A percentile compares a stretch with the other conserved stretches of the same genome.
These are phyloP conservation scores for Starmerella apis DNA, from an alignment of 805 yeast genomes.

Conservation along the genomic window DNA sequence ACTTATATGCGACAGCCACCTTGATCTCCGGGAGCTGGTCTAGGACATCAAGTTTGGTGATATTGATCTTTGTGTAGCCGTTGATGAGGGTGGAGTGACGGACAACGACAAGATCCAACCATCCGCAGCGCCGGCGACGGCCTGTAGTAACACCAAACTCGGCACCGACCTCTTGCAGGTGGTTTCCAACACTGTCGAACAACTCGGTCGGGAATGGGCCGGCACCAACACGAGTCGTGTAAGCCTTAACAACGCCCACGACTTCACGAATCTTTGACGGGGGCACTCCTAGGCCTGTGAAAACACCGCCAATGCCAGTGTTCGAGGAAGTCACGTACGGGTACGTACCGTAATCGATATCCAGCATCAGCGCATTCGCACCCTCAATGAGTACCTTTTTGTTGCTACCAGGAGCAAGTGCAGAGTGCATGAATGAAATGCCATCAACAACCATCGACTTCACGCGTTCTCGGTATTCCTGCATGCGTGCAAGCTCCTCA, in stretches of 20 bases:
- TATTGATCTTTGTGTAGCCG: constrained; percentile 88
- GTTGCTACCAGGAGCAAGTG: constrained; percentile 46
- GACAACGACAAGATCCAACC: constrained; percentile 93
- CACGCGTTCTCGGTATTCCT: constrained; percentile 57
- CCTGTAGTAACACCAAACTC: constrained; percentile 98
- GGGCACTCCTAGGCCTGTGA: constrained; percentile 95
- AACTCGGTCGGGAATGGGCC: constrained; percentile 99
- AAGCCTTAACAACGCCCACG: constrained; percentile 96
- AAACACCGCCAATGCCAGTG: constrained; percentile 96
- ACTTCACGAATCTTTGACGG: constrained; percentile 70
- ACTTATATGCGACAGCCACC: constrained; percentile 74
- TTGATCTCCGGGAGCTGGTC: constrained; percentile 81
- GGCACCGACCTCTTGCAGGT: constrained; percentile 82
- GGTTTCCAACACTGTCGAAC: constrained; percentile 74
- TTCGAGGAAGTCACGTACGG: constrained; percentile 93
- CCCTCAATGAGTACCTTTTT: constrained; percentile 93
- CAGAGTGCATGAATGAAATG: constrained; percentile 63
- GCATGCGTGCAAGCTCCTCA: constrained; percentile 67
- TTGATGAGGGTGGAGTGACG: constrained; percentile 84
- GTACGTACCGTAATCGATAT: constrained; percentile 94
- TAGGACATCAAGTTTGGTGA: constrained; percentile 90
- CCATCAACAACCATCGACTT: constrained; percentile 93
- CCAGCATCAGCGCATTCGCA: constrained; percentile 96
- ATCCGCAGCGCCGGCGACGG: constrained; percentile 97
- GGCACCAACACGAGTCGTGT: constrained; percentile 97